Percentiles rank a stretch among this genome's conserved stretches.
Conservation (phyloP, 148 eudicot species). For the Rhododendron williamsianum region DNA sequence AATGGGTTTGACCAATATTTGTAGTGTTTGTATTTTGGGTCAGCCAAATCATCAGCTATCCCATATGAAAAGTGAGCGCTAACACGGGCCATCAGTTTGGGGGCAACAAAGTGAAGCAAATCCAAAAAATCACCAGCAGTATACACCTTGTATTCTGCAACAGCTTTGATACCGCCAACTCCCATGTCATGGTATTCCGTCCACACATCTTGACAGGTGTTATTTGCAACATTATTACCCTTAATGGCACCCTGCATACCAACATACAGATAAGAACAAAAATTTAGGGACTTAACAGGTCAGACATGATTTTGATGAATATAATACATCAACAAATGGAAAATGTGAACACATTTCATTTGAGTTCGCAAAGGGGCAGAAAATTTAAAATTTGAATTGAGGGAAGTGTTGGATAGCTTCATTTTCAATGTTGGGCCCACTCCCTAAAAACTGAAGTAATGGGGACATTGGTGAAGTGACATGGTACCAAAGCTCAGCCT, state of each 20-base stretch:
- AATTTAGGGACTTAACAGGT: neutral
- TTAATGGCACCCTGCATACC: slow-evolving; percentile 67
- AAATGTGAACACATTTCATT: neutral
- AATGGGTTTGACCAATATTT: slow-evolving; percentile 97
- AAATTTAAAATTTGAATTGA: neutral
- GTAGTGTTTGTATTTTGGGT: slow-evolving; percentile 73
- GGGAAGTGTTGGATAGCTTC: neutral
- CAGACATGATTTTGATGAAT: neutral
- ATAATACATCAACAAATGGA: neutral
- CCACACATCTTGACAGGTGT: slow-evolving; percentile 84
- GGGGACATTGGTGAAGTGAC: neutral
- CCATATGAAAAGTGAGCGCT: slow-evolving; percentile 82
- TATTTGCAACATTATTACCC: slow-evolving; percentile 65
- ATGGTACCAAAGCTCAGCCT: slow-evolving; percentile 2
- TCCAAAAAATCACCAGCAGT: slow-evolving; percentile 73
- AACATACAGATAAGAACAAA: slow-evolving; percentile 5
- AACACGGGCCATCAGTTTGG: slow-evolving; percentile 91
- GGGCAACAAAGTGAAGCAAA: slow-evolving; percentile 81
- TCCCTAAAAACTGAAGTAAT: neutral
- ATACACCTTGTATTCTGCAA: slow-evolving; percentile 71
- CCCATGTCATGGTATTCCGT: slow-evolving; percentile 99
- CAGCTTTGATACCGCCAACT: slow-evolving; percentile 72
- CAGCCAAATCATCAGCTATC: slow-evolving; percentile 81
- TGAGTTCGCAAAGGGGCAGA: neutral
- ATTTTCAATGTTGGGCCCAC: neutral